These are phyloP conservation scores for Cystobasidium slooffiae DNA, from an alignment of 1,284 basidiomycete genomes.

Conservation along the genomic window DNA sequence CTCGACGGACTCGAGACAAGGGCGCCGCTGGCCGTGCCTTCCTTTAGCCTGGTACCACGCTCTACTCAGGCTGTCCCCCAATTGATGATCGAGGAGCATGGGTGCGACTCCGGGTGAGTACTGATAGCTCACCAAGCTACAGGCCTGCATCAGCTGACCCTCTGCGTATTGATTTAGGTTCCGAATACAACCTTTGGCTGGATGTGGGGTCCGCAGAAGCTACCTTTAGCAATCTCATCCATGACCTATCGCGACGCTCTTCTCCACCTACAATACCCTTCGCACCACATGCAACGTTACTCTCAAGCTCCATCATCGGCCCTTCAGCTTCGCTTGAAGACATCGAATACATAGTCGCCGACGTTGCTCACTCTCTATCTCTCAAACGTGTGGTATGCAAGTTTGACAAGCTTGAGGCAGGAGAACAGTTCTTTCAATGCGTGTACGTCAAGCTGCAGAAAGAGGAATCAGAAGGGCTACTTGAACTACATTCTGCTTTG, in stretches of 20 bases:
- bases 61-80: too few species aligned
- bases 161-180: neutral
- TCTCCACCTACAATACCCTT: conserved; percentile 33
- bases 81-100: neutral
- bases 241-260: conserved; percentile 8
- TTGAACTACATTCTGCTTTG: conserved; percentile 43
- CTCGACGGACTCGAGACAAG: neutral
- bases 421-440: conserved; percentile 48
- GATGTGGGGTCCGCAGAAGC: conserved; percentile 2
- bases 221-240: conserved; percentile 22
- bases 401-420: conserved; percentile 44
- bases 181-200: conserved; percentile 24
- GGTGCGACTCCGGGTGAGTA: conserved; percentile 18
- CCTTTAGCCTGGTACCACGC: neutral
- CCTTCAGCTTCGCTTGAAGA: neutral
- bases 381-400: conserved; percentile 17
- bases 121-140: neutral
- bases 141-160: neutral
- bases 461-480: conserved; percentile 37
- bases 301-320: conserved; percentile 35
- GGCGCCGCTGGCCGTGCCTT: neutral
- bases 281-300: conserved; percentile 35
- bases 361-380: neutral
- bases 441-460: conserved; percentile 45
- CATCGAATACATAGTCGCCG: neutral